Conservation (phyloP, 2,329 filamentous ascomycete species). For the Alternaria rosae region DNA sequence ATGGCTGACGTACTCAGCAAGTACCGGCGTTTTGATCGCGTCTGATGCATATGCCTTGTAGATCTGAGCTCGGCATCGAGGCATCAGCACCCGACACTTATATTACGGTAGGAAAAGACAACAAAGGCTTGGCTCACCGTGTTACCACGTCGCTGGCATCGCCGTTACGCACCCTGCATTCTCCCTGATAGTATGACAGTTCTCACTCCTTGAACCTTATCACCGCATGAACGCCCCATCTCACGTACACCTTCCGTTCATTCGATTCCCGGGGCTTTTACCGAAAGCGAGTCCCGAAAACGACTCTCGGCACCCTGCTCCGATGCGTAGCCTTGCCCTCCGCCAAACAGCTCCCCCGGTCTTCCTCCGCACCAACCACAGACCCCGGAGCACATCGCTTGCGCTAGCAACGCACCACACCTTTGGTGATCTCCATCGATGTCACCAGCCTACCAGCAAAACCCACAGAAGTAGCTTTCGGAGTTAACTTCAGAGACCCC, state of each 20-base stretch:
- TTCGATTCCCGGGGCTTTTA: background rate
- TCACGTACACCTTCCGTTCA: background rate
- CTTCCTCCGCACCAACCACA: conserved; percentile 12
- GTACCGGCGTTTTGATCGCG: background rate
- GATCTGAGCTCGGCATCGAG: background rate
- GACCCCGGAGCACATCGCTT: background rate
- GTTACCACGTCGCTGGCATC: background rate
- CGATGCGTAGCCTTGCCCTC: background rate
- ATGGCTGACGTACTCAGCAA: background rate
- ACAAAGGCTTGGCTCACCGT: background rate
- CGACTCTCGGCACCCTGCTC: background rate
- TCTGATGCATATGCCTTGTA: background rate
- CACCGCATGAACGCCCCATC: background rate
- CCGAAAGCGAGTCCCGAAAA: background rate
- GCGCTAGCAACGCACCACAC: background rate
- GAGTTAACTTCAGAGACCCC: background rate
- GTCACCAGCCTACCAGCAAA: background rate
- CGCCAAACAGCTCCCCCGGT: background rate
- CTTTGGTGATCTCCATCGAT: background rate
- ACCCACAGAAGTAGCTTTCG: background rate
- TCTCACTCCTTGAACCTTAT: background rate
- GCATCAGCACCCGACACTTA: background rate
- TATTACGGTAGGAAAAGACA: background rate
- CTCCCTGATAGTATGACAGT: background rate
- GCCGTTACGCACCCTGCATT: background rate